Evolutionary conservation across 768 basidiomycete genomes (phyloP).

Genomic region (Hysterangium stoloniferum): DNA sequence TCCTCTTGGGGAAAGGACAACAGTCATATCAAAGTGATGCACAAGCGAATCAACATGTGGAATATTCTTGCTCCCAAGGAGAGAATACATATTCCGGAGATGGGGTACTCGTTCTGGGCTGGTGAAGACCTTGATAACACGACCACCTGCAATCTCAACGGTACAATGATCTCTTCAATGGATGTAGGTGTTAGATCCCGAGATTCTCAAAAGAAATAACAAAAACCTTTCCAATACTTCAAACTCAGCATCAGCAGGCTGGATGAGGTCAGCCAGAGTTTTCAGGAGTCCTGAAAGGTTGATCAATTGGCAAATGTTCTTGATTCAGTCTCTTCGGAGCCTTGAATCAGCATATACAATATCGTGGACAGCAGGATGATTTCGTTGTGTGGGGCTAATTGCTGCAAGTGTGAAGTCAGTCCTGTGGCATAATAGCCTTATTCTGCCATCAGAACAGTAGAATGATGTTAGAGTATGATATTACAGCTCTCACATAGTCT

Average conservation of each 20-base stretch:
- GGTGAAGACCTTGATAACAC: background rate
- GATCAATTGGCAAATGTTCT: background rate
- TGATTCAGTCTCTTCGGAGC: no score
- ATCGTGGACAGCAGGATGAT: no score
- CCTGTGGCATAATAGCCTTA: background rate
- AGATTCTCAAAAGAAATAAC: no score
- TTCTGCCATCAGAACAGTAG: background rate
- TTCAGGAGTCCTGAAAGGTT: background rate
- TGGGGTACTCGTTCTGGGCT: background rate
- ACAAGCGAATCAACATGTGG: background rate
- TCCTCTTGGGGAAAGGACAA: no score
- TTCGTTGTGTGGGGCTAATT: background rate
- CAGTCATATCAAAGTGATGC: background rate
- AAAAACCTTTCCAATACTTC: no score
- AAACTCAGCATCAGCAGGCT: background rate
- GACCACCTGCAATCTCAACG: background rate
- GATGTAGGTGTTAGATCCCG: no score
- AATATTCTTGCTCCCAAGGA: background rate
- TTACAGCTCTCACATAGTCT: no score
- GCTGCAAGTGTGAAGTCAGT: background rate
- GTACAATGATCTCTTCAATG: background rate
- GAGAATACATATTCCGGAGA: background rate
- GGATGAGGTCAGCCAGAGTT: background rate
- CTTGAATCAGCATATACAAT: no score
- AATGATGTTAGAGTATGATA: no score